Evolutionary conservation across 1,284 basidiomycete genomes (phyloP), one percentile per base, ranked within the genome.

Genomic region (Leccinum insolens): DNA sequence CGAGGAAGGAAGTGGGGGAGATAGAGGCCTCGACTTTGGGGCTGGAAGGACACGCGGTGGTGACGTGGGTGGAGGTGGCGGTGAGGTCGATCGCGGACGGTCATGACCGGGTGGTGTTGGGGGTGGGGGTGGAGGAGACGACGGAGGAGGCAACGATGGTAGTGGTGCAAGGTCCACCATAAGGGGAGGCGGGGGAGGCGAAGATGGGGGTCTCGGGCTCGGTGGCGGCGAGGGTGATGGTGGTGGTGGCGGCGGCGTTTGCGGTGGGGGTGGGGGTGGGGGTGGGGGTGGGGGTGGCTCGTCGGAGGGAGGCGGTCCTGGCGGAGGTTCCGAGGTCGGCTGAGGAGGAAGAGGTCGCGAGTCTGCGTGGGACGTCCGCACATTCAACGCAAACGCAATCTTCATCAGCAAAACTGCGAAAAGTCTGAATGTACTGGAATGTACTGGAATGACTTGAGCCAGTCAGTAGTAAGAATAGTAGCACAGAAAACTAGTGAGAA

Each of bases 361-460:
- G 28, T 77, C 77, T 28, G 67, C 46, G 7, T 71, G 69, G 2
- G 74, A 75, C 44, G 77, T 69, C 20, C 77, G 74, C 34, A 77
- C 68, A 62, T 70, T 78, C 44, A 76, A 58, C 4, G 74, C 69
- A 67, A 79, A 78, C 58, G 76, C 75, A 64, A 79, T 71, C 76
- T 77, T 31, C n/a, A n/a, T n/a, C n/a, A n/a, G n/a, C n/a, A n/a
- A n/a, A n/a, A n/a, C n/a, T n/a, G n/a, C n/a, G n/a, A n/a, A n/a
- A n/a, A n/a, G n/a, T n/a, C n/a, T n/a, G n/a, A n/a, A n/a, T n/a
- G n/a, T n/a, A n/a, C n/a, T n/a, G n/a, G n/a, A n/a, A n/a, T n/a
- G n/a, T n/a, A n/a, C n/a, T n/a, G n/a, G n/a, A n/a, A n/a, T n/a
- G n/a, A n/a, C n/a, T n/a, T n/a, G n/a, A n/a, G n/a, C n/a, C n/a